Evolutionary conservation across 495 filamentous ascomycete species (phyloP), one percentile per base, ranked within the genome.

Genomic region (Cercophora sp.): DNA sequence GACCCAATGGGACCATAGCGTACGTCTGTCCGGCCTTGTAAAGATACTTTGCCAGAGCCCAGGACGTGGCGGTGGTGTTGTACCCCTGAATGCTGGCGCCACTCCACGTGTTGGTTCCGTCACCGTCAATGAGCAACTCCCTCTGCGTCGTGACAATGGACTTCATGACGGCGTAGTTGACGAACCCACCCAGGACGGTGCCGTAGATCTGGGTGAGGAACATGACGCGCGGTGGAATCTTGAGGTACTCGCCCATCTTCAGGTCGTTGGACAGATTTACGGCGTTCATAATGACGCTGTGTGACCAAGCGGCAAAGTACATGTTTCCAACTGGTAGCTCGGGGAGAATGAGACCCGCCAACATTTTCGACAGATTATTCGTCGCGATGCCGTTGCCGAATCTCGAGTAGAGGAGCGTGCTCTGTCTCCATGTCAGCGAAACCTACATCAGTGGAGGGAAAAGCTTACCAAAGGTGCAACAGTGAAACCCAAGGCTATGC

Each of bases 1-100:
- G 37, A 9, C 77, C 76, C 9, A 78, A 48, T 8, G 79, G 74
- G 0, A 81, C 72, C 48, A 79, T 70, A 1, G 53, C 24, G 60
- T 79, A 76, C 15, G 32, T 39, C 0, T 40, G 57, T 8, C 64
- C 64, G 11, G 47, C 27, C 34, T 58, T 60, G 58, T 70, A 73
- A 31, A 73, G 63, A 32, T 73, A 62, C 36, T 70, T 60, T n/a
- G 71, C 70, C n/a, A 74, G 40, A 1, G 70, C 70, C 71, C 71
- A 74, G 1, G 70, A 64, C 10, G 57, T 58, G 2, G 71, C 71
- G 54, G 64, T 68, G 27, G 70, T 70, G 57, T 73, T 73, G 56
- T 70, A 66, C 1, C 57, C 57, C 48, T 73, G 70, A 1, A 69
- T 48, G 1, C 54, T 61, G 4, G 68, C 66, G 10, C 70, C 70